These are phyloP conservation scores for Schrenkiella parvula DNA, from an alignment of 345 rosid species.

Conservation along the genomic window DNA sequence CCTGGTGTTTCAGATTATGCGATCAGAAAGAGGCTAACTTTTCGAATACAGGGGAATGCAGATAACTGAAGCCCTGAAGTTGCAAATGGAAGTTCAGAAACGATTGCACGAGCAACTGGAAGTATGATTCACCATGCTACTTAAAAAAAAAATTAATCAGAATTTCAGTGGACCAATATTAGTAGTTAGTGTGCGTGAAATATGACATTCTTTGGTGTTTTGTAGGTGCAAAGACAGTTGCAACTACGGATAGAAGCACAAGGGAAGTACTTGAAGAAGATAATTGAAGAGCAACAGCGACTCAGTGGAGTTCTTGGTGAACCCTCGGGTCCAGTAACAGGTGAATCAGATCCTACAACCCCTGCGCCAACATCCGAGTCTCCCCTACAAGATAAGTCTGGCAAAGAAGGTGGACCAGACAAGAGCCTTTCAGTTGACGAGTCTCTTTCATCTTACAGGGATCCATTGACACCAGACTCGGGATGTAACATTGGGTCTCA, in stretches of 20 bases:
- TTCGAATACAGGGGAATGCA: conserved; percentile 78
- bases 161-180: not conserved
- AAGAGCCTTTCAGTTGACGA: conserved; percentile 85
- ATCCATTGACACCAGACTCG: conserved; percentile 89
- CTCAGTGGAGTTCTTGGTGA: conserved; percentile 72
- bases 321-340: conserved; percentile 54
- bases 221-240: conserved; percentile 93
- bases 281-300: conserved; percentile 95
- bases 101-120: conserved; percentile 95
- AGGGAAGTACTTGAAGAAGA: conserved; percentile 95
- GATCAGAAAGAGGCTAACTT: conserved; percentile 4
- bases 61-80: conserved; percentile 98
- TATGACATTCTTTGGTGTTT: conserved; percentile 14
- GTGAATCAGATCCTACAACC: conserved; percentile 79
- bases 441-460: conserved; percentile 76
- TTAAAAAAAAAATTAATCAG: not conserved
- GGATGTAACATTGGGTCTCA: conserved; percentile 60
- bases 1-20: conserved; percentile 16
- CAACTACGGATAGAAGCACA: conserved; percentile 98
- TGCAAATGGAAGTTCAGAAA: conserved; percentile 98
- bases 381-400: conserved; percentile 62
- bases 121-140: conserved; percentile 48
- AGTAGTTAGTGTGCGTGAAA: not conserved
- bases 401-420: conserved; percentile 52
- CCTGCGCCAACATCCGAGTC: conserved; percentile 86